These are phyloP conservation scores for Pilobolus umbonatus DNA, from an alignment of 192 early-diverging fungal species.

Conservation along the genomic window DNA sequence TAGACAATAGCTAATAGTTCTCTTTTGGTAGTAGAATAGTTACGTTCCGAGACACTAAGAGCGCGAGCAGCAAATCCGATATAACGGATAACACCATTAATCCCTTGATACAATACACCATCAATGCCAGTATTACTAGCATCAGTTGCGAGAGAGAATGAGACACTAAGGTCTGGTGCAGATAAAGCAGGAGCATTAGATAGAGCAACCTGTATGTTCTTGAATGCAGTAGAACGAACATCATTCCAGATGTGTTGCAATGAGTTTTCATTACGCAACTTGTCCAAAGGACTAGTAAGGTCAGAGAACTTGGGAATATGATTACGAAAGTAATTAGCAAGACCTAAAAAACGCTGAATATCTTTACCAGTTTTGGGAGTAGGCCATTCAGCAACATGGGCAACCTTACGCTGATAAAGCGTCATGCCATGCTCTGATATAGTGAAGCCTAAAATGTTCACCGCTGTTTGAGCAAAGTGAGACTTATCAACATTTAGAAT, in stretches of 20 bases:
- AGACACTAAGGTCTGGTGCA: conserved; percentile 16
- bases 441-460: too few species aligned
- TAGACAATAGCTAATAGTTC: neutral
- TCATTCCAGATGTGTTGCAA: neutral
- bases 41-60: neutral
- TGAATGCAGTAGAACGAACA: neutral
- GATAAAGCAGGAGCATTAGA: conserved; percentile 11
- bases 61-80: neutral
- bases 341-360: too few species aligned
- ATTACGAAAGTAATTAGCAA: too few species aligned
- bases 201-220: neutral
- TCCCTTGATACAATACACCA: conserved; percentile 26
- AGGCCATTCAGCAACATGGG: too few species aligned
- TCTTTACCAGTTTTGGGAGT: too few species aligned
- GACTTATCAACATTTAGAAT: too few species aligned
- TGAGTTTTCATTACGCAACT: conserved; percentile 1
- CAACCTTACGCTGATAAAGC: too few species aligned
- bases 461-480: too few species aligned
- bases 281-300: too few species aligned
- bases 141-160: conserved; percentile 32
- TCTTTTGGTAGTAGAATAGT: neutral
- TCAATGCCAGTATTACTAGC: conserved; percentile 38
- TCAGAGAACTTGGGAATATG: too few species aligned
- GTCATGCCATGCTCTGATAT: too few species aligned
- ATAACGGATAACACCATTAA: neutral